Conservation (phyloP, 2,329 filamentous ascomycete species). For the Aschersonia sp. region DNA sequence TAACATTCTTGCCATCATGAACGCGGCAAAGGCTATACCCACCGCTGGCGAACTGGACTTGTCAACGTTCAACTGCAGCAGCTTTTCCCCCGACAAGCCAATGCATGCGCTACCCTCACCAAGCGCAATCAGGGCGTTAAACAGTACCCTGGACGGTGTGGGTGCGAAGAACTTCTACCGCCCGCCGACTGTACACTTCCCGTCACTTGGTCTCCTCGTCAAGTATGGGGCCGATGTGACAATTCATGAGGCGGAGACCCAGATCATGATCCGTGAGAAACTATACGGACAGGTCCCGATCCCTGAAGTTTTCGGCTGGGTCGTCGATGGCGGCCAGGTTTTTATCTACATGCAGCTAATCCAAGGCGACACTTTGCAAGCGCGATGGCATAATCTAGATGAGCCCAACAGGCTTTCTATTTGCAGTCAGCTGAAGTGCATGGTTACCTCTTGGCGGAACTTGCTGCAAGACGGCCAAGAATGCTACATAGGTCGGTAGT, state of each 20-base stretch:
- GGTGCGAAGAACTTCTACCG: conserved; percentile 9
- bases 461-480: conserved; percentile 6
- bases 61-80: conserved; percentile 1
- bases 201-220: conserved; percentile 16
- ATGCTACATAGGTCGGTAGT: conserved; percentile 8
- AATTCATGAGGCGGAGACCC: conserved; percentile 14
- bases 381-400: conserved; percentile 6
- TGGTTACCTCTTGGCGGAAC: conserved; percentile 9
- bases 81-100: conserved; percentile 10
- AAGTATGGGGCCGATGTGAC: conserved; percentile 19
- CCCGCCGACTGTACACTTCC: conserved; percentile 16
- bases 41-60: background rate
- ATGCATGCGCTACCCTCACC: conserved; percentile 13
- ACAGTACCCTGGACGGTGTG: conserved; percentile 7
- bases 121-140: conserved; percentile 13
- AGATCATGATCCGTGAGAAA: conserved; percentile 12
- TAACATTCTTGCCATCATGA: background rate
- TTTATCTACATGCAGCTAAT: conserved; percentile 14
- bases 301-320: conserved; percentile 20
- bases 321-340: conserved; percentile 7
- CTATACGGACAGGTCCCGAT: conserved; percentile 10
- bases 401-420: conserved; percentile 11
- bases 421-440: conserved; percentile 14
- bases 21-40: background rate
- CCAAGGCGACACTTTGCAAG: conserved; percentile 9